Evolutionary conservation across 2,329 filamentous ascomycete species (phyloP), one percentile per base, ranked within the genome.

Genomic region (Aspergillus ruber): DNA sequence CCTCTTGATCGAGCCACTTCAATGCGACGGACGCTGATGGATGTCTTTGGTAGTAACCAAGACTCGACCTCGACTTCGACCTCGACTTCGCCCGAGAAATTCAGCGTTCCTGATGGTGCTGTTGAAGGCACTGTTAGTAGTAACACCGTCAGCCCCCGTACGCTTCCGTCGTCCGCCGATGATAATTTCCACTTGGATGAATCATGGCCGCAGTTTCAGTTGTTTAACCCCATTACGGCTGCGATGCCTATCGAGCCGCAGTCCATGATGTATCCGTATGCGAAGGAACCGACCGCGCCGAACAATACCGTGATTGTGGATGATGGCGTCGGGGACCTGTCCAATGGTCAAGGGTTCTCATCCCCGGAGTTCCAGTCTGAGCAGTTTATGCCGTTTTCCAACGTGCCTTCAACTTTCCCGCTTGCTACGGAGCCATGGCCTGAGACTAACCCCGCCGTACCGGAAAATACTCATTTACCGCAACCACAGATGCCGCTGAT

Each of bases 121-220:
- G 47, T 57, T 42, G 62, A 66, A 42, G 61, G 63, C 7, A 64
- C 60, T 18, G 56, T 58, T 40, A 67, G 65, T 43, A 61, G 63
- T 42, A 39, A 35, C 15, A 67, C 66, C 6, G 58, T 70, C 43
- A 69, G 66, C 50, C 66, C 67, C 29, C 56, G 58, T 43, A 69
- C 66, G 3, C 51, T 68, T 21, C 64, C 65, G 18, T 66, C 62
- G 13, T 67, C 66, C 15, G 55, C 62, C 43, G 67, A 70, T 47
- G 66, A 68, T 44, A 65, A 66, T 50, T 66, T 64, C 40, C 66
- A 66, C 32, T 47, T 61, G 38, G 66, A 69, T 47, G 65, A 68
- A 47, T 56, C 60, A 45, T 70, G 66, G 66, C 60, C 65, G 21
- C 65, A 65, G 6, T 67, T 67, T 33, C 66, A 66, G 27, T 51